A percentile compares a stretch with the other conserved stretches of the same genome.
These are phyloP conservation scores for Pleurotus eryngii DNA, from an alignment of 768 basidiomycete species.

Conservation along the genomic window DNA sequence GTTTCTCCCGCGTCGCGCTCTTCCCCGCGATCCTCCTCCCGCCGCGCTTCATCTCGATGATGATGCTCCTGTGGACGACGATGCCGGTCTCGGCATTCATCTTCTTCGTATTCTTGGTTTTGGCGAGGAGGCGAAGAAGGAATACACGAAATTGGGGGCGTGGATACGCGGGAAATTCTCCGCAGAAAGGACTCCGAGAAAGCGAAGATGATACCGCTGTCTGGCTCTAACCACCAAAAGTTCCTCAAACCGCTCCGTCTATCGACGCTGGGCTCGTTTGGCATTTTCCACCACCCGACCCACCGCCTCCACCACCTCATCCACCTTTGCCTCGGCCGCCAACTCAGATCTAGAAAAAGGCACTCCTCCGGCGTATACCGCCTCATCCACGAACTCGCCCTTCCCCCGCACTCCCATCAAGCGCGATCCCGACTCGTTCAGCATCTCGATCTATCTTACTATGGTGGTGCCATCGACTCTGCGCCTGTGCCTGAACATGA, in stretches of 20 bases:
- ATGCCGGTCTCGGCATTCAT: constrained; percentile 16
- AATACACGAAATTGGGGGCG: constrained; percentile 28
- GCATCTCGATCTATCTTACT: constrained; percentile 4
- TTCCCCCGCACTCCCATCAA: constrained; percentile 4
- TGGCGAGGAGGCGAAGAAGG: constrained; percentile 41
- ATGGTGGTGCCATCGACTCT: neutral
- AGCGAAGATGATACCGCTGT: neutral
- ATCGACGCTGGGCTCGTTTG: neutral
- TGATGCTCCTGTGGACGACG: too few species aligned
- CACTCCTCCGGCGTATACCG: neutral
- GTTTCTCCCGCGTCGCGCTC: too few species aligned
- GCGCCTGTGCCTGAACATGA: neutral
- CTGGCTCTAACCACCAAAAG: neutral
- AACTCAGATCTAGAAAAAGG: neutral
- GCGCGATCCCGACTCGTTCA: neutral
- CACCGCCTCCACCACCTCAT: too few species aligned
- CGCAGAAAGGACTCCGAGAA: neutral
- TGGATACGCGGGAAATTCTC: neutral
- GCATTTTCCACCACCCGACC: neutral
- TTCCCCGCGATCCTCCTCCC: neutral
- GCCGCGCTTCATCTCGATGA: too few species aligned
- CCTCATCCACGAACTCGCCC: neutral
- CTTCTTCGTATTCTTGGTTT: constrained; percentile 55
- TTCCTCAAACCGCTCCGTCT: neutral
- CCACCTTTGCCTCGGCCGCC: too few species aligned